Percentiles rank a stretch among this genome's conserved stretches.
Evolutionary conservation across 495 filamentous ascomycete species (phyloP).

Genomic region (Xylaria flabelliformis): DNA sequence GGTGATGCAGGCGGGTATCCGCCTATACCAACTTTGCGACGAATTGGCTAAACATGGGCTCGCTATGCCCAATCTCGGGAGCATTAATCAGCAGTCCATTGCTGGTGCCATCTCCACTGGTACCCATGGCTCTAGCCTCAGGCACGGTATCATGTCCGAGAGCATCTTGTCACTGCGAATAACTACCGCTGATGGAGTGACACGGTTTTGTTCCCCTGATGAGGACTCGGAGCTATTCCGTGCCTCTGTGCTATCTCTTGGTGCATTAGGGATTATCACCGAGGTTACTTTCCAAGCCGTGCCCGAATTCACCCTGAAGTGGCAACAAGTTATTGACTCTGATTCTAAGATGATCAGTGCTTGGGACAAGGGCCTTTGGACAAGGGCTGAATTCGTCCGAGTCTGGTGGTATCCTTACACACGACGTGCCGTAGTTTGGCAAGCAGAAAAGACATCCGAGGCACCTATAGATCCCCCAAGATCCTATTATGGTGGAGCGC

Average conservation of each 20-base stretch:
- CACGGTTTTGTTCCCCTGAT: conserved; percentile 71
- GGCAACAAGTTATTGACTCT: conserved; percentile 78
- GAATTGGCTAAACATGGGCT: conserved; percentile 75
- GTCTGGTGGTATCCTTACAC: conserved; percentile 99
- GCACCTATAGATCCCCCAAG: conserved; percentile 44
- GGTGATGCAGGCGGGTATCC: conserved; percentile 84
- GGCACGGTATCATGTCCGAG: conserved; percentile 83
- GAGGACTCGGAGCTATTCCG: conserved; percentile 82
- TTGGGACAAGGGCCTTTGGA: conserved; percentile 84
- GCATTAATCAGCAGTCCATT: conserved; percentile 92
- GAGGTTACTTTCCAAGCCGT: conserved; percentile 85
- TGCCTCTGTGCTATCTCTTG: conserved; percentile 84
- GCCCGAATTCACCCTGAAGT: conserved; percentile 77
- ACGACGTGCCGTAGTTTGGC: conserved; percentile 84
- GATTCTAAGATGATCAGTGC: conserved; percentile 68
- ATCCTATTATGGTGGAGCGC: conserved; percentile 77
- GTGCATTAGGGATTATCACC: conserved; percentile 87
- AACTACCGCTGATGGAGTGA: conserved; percentile 81
- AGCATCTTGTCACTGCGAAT: conserved; percentile 74
- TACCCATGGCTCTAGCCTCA: conserved; percentile 87
- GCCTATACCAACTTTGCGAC: conserved; percentile 71
- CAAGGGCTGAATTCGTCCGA: conserved; percentile 81
- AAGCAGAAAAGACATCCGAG: conserved; percentile 72
- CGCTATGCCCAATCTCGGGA: conserved; percentile 86
- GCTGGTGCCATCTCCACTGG: conserved; percentile 92